Conservation (phyloP, 2,329 filamentous ascomycete species). For the Sordariomycetes sp. region DNA sequence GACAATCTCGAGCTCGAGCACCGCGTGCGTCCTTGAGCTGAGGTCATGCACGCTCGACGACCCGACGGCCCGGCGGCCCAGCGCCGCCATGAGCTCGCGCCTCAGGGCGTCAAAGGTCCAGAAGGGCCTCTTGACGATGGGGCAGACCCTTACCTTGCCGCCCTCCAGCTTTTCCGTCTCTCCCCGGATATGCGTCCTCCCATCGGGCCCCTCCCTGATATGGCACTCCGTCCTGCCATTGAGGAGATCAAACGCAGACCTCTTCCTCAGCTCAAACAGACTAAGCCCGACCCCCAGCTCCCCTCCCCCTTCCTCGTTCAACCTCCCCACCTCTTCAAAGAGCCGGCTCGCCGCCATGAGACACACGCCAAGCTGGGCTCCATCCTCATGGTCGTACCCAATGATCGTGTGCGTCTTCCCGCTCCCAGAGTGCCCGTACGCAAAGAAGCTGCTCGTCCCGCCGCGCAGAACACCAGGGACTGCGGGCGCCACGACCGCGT, state of each 20-base stretch:
- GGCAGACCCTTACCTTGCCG: conserved; percentile 25
- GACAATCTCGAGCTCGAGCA: conserved; percentile 26
- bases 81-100: conserved; percentile 13
- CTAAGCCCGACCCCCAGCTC: conserved; percentile 21
- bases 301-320: conserved; percentile 10
- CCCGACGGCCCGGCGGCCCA: conserved; percentile 17
- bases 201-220: conserved; percentile 24
- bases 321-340: conserved; percentile 10
- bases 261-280: conserved; percentile 26
- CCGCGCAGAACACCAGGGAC: conserved; percentile 19
- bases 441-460: conserved; percentile 48
- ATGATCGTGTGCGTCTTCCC: conserved; percentile 81
- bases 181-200: conserved; percentile 23
- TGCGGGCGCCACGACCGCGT: conserved; percentile 16
- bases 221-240: conserved; percentile 22
- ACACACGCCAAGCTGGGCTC: conserved; percentile 20
- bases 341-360: conserved; percentile 19
- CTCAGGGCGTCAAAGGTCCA: conserved; percentile 20
- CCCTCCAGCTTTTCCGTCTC: conserved; percentile 23
- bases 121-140: conserved; percentile 19
- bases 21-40: conserved; percentile 28
- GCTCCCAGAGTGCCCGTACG: conserved; percentile 83
- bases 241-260: conserved; percentile 25
- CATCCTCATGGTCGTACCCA: conserved; percentile 23
- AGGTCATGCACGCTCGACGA: conserved; percentile 20